A percentile compares a stretch with the other conserved stretches of the same genome.
phyloP scores from a whole-genome alignment of 2,329 filamentous ascomycete species.

The Aspergillus proliferans region DNA sequence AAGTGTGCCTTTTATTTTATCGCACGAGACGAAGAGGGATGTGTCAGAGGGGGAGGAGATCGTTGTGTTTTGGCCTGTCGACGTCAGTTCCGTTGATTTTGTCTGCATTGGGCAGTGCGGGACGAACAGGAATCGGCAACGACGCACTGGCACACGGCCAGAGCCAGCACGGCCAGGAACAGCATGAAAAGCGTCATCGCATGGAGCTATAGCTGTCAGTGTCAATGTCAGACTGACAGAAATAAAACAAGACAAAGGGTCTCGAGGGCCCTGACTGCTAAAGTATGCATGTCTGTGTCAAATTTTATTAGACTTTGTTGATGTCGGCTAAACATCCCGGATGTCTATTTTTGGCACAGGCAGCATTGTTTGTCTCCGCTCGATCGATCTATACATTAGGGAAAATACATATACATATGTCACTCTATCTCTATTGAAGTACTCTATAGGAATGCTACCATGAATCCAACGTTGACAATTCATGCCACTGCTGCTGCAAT shows the following conservation, averaged over 20 bases:
- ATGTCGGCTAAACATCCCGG: background rate
- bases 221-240: too few species aligned
- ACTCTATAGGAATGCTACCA: background rate
- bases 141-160: background rate
- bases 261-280: background rate
- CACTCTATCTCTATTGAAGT: background rate
- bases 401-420: conserved; percentile 1
- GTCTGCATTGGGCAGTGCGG: background rate
- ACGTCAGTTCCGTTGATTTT: background rate
- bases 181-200: background rate
- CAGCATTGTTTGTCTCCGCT: conserved; percentile 5
- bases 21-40: conserved; percentile 27
- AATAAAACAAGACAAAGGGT: background rate
- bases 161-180: background rate
- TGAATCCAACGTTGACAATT: conserved; percentile 16
- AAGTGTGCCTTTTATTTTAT: conserved; percentile 36
- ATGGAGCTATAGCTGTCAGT: too few species aligned
- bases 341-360: background rate
- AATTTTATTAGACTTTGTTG: conserved; percentile 30
- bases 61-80: conserved; percentile 24
- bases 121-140: background rate
- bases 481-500: conserved; percentile 23
- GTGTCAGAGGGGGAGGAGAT: conserved; percentile 33
- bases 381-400: conserved; percentile 3
- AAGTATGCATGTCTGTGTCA: background rate